Percentiles rank a stretch among this genome's conserved stretches.
Conservation (phyloP, 129 eudicot species). For the Arctium lappa region DNA sequence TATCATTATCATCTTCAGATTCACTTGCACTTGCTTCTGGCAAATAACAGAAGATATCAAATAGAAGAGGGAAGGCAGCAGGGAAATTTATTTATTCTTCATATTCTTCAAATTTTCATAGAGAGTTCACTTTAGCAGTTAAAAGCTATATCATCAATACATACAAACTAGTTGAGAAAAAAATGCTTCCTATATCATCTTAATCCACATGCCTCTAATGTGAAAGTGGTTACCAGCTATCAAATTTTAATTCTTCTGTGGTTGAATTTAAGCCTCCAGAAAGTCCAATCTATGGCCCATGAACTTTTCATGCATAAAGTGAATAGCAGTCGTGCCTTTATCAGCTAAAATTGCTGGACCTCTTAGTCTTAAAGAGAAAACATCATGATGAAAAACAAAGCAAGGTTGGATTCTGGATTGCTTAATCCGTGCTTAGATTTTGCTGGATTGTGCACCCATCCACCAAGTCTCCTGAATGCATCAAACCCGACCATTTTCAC, state of each 20-base stretch:
- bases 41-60: slow-evolving; percentile 2
- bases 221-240: no score
- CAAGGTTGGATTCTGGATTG: background rate
- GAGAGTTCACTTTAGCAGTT: background rate
- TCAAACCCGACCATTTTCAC: background rate
- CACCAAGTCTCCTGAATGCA: background rate
- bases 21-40: slow-evolving; percentile 79
- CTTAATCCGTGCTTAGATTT: background rate
- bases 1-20: slow-evolving; percentile 90
- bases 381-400: no score
- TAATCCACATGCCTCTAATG: background rate
- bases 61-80: slow-evolving; percentile 3
- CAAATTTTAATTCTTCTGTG: no score
- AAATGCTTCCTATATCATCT: background rate
- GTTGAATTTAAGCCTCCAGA: no score
- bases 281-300: no score
- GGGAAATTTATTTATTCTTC: background rate
- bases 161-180: background rate
- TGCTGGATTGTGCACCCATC: background rate
- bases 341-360: no score
- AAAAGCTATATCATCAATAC: background rate
- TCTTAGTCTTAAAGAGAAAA: no score
- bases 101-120: background rate
- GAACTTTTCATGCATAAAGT: no score
- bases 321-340: no score